phyloP scores from a whole-genome alignment of 1,284 basidiomycete genomes.

The Boletellus sp. region DNA sequence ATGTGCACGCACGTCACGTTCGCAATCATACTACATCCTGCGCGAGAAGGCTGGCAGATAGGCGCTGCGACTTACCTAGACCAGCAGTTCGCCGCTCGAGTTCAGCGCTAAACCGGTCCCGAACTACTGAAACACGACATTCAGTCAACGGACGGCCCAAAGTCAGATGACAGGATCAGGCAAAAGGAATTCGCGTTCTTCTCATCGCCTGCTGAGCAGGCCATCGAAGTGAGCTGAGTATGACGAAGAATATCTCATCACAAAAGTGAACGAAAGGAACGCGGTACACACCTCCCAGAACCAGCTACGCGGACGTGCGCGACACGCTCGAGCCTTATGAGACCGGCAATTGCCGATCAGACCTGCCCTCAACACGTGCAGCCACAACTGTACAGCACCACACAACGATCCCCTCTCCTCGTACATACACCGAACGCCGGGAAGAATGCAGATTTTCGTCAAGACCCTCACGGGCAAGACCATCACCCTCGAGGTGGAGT shows the following conservation, averaged over 20 bases:
- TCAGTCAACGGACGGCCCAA: conserved; percentile 7
- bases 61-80: conserved; percentile 19
- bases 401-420: conserved; percentile 18
- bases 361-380: conserved; percentile 32
- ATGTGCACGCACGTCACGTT: conserved; percentile 56
- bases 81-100: background rate
- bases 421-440: background rate
- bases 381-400: conserved; percentile 50
- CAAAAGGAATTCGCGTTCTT: conserved; percentile 42
- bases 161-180: conserved; percentile 33
- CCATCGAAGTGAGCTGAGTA: conserved; percentile 67
- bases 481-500: conserved; percentile 98
- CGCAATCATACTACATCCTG: conserved; percentile 52
- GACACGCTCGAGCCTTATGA: background rate
- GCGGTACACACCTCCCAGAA: conserved; percentile 12
- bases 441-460: conserved; percentile 89
- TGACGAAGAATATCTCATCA: conserved; percentile 52
- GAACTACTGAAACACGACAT: background rate
- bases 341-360: background rate
- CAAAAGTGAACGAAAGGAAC: conserved; percentile 1
- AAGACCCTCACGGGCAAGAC: conserved; percentile 98
- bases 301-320: background rate
- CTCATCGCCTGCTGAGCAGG: conserved; percentile 44
- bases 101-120: background rate
- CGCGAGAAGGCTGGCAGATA: conserved; percentile 2